A percentile compares a stretch with the other conserved stretches of the same genome.
Conservation (phyloP, 2,329 filamentous ascomycete species). For the Colletotrichum tropicicola region DNA sequence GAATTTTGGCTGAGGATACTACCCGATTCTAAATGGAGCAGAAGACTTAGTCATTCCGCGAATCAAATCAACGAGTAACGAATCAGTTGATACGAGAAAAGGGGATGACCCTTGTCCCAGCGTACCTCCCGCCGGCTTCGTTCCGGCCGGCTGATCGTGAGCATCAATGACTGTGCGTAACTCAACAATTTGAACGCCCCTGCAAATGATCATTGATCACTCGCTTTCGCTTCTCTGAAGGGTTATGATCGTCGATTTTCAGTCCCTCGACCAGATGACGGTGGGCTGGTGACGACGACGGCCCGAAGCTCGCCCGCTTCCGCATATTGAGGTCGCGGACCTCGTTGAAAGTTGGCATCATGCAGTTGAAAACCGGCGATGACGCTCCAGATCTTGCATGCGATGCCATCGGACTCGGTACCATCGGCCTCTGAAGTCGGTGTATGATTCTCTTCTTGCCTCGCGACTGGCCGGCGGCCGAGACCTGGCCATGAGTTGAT, state of each 20-base stretch:
- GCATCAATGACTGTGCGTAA: not conserved
- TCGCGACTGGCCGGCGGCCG: not conserved
- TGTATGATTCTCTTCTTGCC: not conserved
- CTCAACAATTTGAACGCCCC: not conserved
- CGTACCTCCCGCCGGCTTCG: not conserved
- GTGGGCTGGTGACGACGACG: not conserved
- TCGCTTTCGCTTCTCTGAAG: not conserved
- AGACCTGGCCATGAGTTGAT: not conserved
- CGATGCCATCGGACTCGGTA: too few relatives aligned
- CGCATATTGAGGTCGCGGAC: too few relatives aligned
- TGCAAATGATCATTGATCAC: not conserved
- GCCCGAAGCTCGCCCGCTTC: not conserved
- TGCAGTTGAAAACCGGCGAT: too few relatives aligned
- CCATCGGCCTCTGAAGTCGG: too few relatives aligned
- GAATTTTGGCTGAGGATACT: slow-evolving; percentile 16
- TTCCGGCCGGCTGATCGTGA: not conserved
- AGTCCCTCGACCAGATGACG: too few relatives aligned
- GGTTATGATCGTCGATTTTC: too few relatives aligned
- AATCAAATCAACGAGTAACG: not conserved
- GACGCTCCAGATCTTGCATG: too few relatives aligned
- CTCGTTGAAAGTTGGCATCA: too few relatives aligned
- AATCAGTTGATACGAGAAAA: not conserved
- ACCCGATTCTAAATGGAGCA: not conserved
- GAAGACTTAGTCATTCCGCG: not conserved
- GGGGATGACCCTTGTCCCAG: not conserved